Conservation (phyloP, 2,329 filamentous ascomycete species). For the Hypoxylon sp. region DNA sequence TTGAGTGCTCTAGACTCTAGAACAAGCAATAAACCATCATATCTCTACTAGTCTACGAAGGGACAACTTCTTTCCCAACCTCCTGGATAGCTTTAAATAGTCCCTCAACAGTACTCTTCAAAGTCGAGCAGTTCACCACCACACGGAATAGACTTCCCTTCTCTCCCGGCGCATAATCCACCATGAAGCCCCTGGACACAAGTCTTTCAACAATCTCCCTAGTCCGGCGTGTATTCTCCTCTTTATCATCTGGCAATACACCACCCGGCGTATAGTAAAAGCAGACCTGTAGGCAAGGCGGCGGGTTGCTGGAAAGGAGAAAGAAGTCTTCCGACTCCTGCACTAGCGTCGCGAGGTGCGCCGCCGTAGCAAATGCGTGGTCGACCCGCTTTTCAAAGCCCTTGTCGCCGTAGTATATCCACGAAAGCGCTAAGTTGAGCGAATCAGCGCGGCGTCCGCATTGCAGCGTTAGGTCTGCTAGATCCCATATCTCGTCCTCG, state of each 20-base stretch:
- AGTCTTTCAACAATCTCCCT: conserved; percentile 64
- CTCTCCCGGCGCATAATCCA: conserved; percentile 72
- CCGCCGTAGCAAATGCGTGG: conserved; percentile 78
- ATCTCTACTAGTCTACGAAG: conserved; percentile 7
- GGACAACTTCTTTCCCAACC: conserved; percentile 48
- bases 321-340: conserved; percentile 71
- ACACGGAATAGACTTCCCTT: conserved; percentile 72
- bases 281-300: conserved; percentile 93
- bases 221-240: conserved; percentile 66
- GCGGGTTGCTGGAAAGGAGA: conserved; percentile 80
- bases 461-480: conserved; percentile 93
- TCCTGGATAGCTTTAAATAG: conserved; percentile 51
- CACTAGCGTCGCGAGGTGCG: conserved; percentile 75
- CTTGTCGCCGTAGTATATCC: conserved; percentile 86
- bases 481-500: conserved; percentile 76
- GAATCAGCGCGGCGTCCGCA: conserved; percentile 89
- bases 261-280: conserved; percentile 84
- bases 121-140: conserved; percentile 71
- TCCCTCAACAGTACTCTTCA: conserved; percentile 63
- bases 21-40: not conserved
- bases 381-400: conserved; percentile 82
- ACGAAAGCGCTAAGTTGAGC: conserved; percentile 88
- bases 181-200: conserved; percentile 69
- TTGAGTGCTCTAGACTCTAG: not conserved
- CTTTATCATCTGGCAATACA: conserved; percentile 59